Base-by-base conservation (phyloP, 176 grass and related monocot genomes). In the Triticum turgidum region DNA sequence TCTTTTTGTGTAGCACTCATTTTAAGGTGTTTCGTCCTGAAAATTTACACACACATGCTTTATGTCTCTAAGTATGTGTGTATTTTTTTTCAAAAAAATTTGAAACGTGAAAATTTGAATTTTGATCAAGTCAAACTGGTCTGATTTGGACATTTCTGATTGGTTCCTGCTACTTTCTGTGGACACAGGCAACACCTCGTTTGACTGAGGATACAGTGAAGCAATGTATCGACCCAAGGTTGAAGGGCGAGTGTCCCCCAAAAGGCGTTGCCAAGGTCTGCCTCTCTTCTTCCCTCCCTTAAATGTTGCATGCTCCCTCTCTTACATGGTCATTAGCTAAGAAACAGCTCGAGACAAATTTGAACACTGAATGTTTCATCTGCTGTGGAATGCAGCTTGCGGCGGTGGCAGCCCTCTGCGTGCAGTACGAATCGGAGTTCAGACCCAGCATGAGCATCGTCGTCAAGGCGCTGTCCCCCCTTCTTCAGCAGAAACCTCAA, bases 361-460 rank as follows among this genome's bases (percentile, higher is more conserved):
- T 68, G 54, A 79, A 41, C 39, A 51, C 44, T 14, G 11, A 84
- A 44, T 22, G 14, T n/a, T 78, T 81, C 0, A 34, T 64, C 54
- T 67, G 79, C 10, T 82, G 3, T 78, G 6, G 67, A 3, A 85
- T 89, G 77, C 83, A 97, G 94, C 90, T 97, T 34, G 94, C 94
- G 12, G 92, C 94, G 0, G 90, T 97, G 37, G 92, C 92, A 2
- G 94, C 94, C 68, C 88, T 97, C 18, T 97, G 94, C 17, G 90
- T 94, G 78, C 94, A 97, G 39, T 97, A 92, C 33, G 94, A 97
- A 75, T 80, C 88, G 59, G 94, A 97, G 81, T 94, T 92, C 41
- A 97, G 94, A 81, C 94, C 94, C 77, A 97, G 88, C 73, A 97
- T 97, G 94, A 97, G 92, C 84, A 97, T 97, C 34, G 90, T 97